Conservation (phyloP, 2,329 filamentous ascomycete species). For the Lecanicillium sp. region DNA sequence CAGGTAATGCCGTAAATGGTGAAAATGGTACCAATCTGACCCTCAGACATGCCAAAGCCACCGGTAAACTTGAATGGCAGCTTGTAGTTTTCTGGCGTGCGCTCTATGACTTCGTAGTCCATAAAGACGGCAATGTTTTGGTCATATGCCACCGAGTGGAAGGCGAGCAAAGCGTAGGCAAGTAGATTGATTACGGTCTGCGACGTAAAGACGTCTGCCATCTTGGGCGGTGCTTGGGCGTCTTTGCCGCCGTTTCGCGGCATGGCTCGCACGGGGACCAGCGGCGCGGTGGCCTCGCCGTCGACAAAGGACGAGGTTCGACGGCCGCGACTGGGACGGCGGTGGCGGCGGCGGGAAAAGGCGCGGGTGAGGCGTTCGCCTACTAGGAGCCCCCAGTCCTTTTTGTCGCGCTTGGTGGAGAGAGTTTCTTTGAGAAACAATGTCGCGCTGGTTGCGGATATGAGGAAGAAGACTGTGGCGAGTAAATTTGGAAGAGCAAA, state of each 20-base stretch:
- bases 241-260: slow-evolving; percentile 13
- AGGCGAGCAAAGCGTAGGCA: slow-evolving; percentile 70
- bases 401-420: slow-evolving; percentile 55
- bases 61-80: slow-evolving; percentile 76
- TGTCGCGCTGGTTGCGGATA: slow-evolving; percentile 64
- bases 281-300: slow-evolving; percentile 47
- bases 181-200: slow-evolving; percentile 70
- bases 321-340: slow-evolving; percentile 15
- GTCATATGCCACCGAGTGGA: slow-evolving; percentile 79
- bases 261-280: slow-evolving; percentile 32
- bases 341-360: slow-evolving; percentile 25
- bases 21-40: slow-evolving; percentile 76
- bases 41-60: slow-evolving; percentile 67
- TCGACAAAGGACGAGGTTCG: slow-evolving; percentile 36
- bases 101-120: slow-evolving; percentile 57
- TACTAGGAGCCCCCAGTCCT: slow-evolving; percentile 68
- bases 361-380: slow-evolving; percentile 55
- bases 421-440: slow-evolving; percentile 85
- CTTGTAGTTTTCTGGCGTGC: slow-evolving; percentile 48
- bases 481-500: slow-evolving; percentile 81
- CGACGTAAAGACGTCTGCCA: slow-evolving; percentile 60
- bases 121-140: slow-evolving; percentile 84
- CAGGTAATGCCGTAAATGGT: slow-evolving; percentile 73
- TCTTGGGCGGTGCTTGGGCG: slow-evolving; percentile 22
- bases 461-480: slow-evolving; percentile 64